Conservation (phyloP, 2,329 filamentous ascomycete species). For the Fusarium newnesense region DNA sequence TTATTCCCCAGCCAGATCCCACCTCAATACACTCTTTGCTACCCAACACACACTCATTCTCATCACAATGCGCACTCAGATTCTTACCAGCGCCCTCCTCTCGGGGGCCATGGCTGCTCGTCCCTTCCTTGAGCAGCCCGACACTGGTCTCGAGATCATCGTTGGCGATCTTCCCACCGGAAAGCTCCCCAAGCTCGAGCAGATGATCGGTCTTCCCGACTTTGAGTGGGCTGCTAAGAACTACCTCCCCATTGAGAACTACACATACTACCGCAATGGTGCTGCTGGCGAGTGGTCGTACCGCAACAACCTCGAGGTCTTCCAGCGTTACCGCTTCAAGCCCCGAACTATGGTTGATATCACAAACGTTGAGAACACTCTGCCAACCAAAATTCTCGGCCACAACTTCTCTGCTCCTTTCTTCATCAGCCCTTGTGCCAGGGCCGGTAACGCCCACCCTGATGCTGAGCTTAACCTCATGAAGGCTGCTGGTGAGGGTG, state of each 20-base stretch:
- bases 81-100: constrained; percentile 44
- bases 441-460: constrained; percentile 56
- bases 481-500: constrained; percentile 57
- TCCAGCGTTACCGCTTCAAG: constrained; percentile 58
- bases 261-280: constrained; percentile 68
- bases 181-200: constrained; percentile 54
- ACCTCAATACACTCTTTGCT: constrained; percentile 17
- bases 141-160: constrained; percentile 56
- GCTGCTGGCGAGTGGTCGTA: constrained; percentile 66
- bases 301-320: constrained; percentile 67
- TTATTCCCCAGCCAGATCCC: background rate
- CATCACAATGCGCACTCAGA: constrained; percentile 35
- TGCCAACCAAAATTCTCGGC: constrained; percentile 61
- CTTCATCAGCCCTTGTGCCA: constrained; percentile 63
- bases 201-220: constrained; percentile 62
- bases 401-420: constrained; percentile 65
- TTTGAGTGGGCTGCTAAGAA: constrained; percentile 64
- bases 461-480: constrained; percentile 62
- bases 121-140: constrained; percentile 57
- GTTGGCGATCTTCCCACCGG: constrained; percentile 50
- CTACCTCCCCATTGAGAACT: constrained; percentile 58
- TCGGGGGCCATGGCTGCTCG: constrained; percentile 54
- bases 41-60: background rate
- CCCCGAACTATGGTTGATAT: constrained; percentile 63
- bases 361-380: constrained; percentile 53